phyloP scores from a whole-genome alignment of 495 filamentous ascomycete genomes.

The Aspergillus sclerotiicarbonarius region DNA sequence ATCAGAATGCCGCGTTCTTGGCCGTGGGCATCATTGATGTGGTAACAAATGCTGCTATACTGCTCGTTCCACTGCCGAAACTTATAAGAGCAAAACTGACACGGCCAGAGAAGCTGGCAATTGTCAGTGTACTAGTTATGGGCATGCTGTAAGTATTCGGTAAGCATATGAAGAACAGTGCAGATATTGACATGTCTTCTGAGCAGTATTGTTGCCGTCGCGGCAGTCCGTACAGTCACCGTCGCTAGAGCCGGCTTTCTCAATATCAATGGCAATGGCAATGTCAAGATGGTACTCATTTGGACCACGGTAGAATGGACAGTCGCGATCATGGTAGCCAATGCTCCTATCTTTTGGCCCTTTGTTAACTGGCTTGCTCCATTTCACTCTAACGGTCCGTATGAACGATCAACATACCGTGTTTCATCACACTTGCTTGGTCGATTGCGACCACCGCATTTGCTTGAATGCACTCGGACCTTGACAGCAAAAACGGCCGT shows the following conservation, averaged over 20 bases:
- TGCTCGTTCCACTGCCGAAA: background rate
- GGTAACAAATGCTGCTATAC: background rate
- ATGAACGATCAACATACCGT: background rate
- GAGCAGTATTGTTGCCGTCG: background rate
- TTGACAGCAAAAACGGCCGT: background rate
- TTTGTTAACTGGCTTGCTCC: background rate
- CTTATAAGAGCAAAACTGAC: background rate
- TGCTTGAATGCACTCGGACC: background rate
- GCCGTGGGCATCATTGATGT: constrained; percentile 3
- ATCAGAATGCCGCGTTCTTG: background rate
- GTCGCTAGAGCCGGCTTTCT: background rate
- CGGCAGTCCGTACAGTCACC: background rate
- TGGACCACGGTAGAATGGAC: constrained; percentile 10
- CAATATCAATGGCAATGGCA: background rate
- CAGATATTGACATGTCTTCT: background rate
- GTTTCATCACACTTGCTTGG: background rate
- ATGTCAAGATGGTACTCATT: constrained; percentile 7
- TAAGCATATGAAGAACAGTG: background rate
- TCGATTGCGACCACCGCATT: background rate
- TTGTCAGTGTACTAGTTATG: background rate
- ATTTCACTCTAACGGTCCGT: background rate
- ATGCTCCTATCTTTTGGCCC: background rate
- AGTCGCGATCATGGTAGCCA: constrained; percentile 5
- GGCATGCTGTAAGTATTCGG: constrained; percentile 3
- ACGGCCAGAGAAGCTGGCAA: background rate